Base-by-base conservation (phyloP, 1,284 basidiomycete species). In the Tilletia horrida region DNA sequence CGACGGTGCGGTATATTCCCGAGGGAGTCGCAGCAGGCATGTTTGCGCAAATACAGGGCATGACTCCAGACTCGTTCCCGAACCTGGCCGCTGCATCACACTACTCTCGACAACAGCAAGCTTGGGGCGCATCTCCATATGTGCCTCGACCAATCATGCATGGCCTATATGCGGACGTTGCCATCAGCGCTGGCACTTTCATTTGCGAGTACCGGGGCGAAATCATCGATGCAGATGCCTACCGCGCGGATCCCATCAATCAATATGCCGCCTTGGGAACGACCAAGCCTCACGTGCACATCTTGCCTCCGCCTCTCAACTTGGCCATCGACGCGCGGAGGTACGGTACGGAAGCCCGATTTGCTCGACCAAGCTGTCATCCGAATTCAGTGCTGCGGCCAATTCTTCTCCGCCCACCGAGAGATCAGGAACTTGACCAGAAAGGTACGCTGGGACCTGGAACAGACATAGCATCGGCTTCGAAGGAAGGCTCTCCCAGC, bases 381-480 rank as follows among this genome's bases (percentile, higher is more conserved):
- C 93, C 93, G 8, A 97, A 97, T 76, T 91, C 90, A 0, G 90
- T 94, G 2, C 81, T 97, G 13, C 84, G 91, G 1, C 92, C 92
- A 0, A 85, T 93, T 40, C 80, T 93, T 21, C 88, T 90, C 74
- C 82, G 55, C 29, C 66, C 67, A 3, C 18, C 52, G 29, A 16
- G 21, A 7, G 29, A 62, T 16, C 23, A 62, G 14, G 59, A 29
- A 44, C n/a, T 6, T 21, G 50, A 48, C 8, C 8, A 48, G n/a
- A 67, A 69, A 29, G 14, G 2, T 25, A 6, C 11, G 11, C 35
- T 6, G 35, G 35, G 11, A 40, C 42, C 25, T 40, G n/a, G 14
- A 25, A 27, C 16, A 1, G n/a, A 18, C 14, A 52, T 21, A 14
- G 31, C 52, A 27, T 71, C 69, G 25, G 65, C 70, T 11, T 52